Conservation (phyloP, 2,329 filamentous ascomycete genomes). For the Colletotrichum ledebouriae region DNA sequence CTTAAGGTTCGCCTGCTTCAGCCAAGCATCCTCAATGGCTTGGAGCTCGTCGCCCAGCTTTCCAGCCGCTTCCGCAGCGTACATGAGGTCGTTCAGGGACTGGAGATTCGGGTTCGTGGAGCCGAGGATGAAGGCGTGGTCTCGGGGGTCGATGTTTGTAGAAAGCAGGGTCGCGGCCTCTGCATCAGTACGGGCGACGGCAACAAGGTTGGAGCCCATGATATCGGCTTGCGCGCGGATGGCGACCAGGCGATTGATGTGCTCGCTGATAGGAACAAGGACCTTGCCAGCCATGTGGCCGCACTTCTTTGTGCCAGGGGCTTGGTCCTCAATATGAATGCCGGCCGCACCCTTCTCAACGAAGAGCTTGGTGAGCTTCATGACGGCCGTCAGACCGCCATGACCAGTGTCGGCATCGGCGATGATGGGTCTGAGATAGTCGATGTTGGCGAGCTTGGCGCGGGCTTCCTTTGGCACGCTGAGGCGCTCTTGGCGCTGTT, state of each 20-base stretch:
- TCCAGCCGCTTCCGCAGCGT: slow-evolving; percentile 83
- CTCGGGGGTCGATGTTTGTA: slow-evolving; percentile 93
- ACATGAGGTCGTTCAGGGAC: slow-evolving; percentile 92
- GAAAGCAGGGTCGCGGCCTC: slow-evolving; percentile 98
- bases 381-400: slow-evolving; percentile 96
- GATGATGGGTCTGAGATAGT: slow-evolving; percentile 96
- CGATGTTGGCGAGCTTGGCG: slow-evolving; percentile 80
- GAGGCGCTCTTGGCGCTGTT: slow-evolving; percentile 95
- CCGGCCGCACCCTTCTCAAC: slow-evolving; percentile 96
- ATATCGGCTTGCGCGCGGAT: slow-evolving; percentile 98
- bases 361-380: slow-evolving; percentile 99
- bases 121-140: slow-evolving; percentile 94
- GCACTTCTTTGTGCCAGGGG: slow-evolving; percentile 98
- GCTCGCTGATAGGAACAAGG: slow-evolving; percentile 94
- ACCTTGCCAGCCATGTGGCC: slow-evolving; percentile 99
- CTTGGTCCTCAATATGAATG: slow-evolving; percentile 99
- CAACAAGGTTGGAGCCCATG: slow-evolving; percentile 93
- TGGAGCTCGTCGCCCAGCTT: slow-evolving; percentile 87
- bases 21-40: slow-evolving; percentile 93
- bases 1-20: slow-evolving; percentile 81
- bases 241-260: slow-evolving; percentile 97
- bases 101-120: slow-evolving; percentile 87
- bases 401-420: slow-evolving; percentile 98
- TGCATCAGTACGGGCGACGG: slow-evolving; percentile 94
- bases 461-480: slow-evolving; percentile 81